Percentiles rank a stretch among this genome's conserved stretches.
Evolutionary conservation across 2,329 filamentous ascomycete species (phyloP).

Genomic region (Elsinoe australis): DNA sequence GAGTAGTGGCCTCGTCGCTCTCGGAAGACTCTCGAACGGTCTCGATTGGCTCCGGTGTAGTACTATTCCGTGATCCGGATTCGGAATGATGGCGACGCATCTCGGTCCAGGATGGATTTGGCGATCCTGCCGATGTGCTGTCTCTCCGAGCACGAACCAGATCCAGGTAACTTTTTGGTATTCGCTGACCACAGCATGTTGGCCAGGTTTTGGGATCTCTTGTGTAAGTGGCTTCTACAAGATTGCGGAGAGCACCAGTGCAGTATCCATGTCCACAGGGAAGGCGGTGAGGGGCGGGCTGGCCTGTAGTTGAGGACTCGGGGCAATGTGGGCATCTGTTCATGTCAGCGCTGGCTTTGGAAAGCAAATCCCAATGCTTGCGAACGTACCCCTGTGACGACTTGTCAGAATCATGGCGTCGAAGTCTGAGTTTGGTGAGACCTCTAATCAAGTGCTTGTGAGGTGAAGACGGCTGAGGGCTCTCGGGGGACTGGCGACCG

Average conservation of each 20-base stretch:
- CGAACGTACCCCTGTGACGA: slow-evolving; percentile 21
- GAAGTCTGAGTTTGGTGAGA: slow-evolving; percentile 28
- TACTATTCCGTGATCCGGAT: slow-evolving; percentile 27
- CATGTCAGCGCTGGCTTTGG: slow-evolving; percentile 1
- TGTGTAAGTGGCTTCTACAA: slow-evolving; percentile 31
- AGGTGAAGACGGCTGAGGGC: slow-evolving; percentile 25
- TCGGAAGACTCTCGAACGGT: slow-evolving; percentile 5
- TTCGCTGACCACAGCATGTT: slow-evolving; percentile 35
- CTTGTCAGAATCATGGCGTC: slow-evolving; percentile 24
- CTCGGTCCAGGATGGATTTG: slow-evolving; percentile 34
- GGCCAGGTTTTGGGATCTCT: slow-evolving; percentile 30
- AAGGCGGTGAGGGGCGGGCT: slow-evolving; percentile 27
- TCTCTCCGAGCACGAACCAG: slow-evolving; percentile 22
- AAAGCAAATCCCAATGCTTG: not conserved
- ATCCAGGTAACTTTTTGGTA: slow-evolving; percentile 36
- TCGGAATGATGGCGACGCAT: slow-evolving; percentile 28
- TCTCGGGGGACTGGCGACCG: slow-evolving; percentile 26
- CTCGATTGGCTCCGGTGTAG: slow-evolving; percentile 10
- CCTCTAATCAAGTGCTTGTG: slow-evolving; percentile 31
- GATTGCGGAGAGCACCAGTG: slow-evolving; percentile 28
- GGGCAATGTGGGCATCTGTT: slow-evolving; percentile 30
- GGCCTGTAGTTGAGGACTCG: slow-evolving; percentile 23
- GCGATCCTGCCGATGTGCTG: not conserved
- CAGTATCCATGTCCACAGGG: slow-evolving; percentile 32
- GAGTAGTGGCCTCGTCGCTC: not conserved